Percentiles rank a stretch among this genome's conserved stretches.
These are phyloP conservation scores for Pulveroboletus sp. DNA, from an alignment of 768 basidiomycete species.

Conservation along the genomic window DNA sequence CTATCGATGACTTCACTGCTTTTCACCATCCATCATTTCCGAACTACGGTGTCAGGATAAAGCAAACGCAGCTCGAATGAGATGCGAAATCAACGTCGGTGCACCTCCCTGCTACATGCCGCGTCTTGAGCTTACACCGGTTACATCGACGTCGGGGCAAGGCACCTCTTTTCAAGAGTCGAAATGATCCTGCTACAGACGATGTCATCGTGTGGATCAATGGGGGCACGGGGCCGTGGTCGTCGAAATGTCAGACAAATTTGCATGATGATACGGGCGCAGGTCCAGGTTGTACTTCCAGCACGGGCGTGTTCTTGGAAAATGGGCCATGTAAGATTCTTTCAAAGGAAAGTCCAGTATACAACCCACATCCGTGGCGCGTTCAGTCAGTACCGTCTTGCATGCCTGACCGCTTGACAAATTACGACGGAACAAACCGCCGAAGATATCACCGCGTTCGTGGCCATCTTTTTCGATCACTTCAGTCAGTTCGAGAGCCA, in stretches of 20 bases:
- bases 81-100: constrained; percentile 30
- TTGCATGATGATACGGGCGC: background rate
- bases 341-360: constrained; percentile 42
- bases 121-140: constrained; percentile 51
- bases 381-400: background rate
- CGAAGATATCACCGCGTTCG: constrained; percentile 61
- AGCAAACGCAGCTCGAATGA: constrained; percentile 30
- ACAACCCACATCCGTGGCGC: constrained; percentile 34
- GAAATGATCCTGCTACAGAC: constrained; percentile 51
- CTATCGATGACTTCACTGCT: constrained; percentile 32
- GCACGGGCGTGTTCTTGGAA: constrained; percentile 67
- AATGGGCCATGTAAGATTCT: constrained; percentile 16
- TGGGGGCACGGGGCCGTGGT: constrained; percentile 45
- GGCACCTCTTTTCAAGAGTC: constrained; percentile 63
- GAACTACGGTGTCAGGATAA: constrained; percentile 37
- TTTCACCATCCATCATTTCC: constrained; percentile 42
- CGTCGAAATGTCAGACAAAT: too few species aligned
- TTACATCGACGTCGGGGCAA: constrained; percentile 60
- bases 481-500: constrained; percentile 65
- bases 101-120: background rate
- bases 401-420: constrained; percentile 26
- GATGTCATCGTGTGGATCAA: constrained; percentile 53
- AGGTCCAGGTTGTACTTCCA: constrained; percentile 50
- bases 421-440: constrained; percentile 60
- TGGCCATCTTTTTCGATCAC: constrained; percentile 67